Evolutionary conservation across 1,139 yeast genomes (phyloP), one percentile per base, ranked within the genome.

Genomic region (Geotrichum klebahnii): DNA sequence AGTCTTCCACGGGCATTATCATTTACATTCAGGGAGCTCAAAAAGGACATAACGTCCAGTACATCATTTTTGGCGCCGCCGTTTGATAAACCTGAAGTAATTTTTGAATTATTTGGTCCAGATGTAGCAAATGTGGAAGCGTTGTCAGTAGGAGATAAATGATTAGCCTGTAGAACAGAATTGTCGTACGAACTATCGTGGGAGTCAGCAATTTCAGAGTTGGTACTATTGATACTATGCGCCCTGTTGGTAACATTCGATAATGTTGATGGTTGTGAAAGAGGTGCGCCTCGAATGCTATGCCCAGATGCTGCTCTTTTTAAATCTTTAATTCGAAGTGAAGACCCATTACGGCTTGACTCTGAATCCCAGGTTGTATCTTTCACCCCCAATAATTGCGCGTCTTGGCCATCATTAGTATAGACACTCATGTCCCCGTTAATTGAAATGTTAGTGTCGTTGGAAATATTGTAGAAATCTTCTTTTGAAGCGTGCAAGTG

Each of bases 291-390:
- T n/a, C 50, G 44, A 12, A 39, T 33, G 34, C 23, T 26, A 3
- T 23, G 24, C n/a, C 50, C 50, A 5, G 50, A 45, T 3, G 48
- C 48, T 17, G 43, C 48, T n/a, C 32, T 29, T 26, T 45, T 45
- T n/a, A 45, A 20, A 17, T 45, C 48, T 17, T 45, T n/a, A 6
- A 45, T 38, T 5, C 48, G 28, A 1, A 23, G 35, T 16, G 47
- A 42, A 37, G 35, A 42, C n/a, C n/a, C n/a, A 16, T 42, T 40
- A 9, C 47, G 37, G 17, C 47, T n/a, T n/a, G n/a, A n/a, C n/a
- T n/a, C n/a, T n/a, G n/a, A n/a, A n/a, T n/a, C n/a, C n/a, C n/a
- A n/a, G n/a, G n/a, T n/a, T n/a, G n/a, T n/a, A n/a, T n/a, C n/a
- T n/a, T n/a, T n/a, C n/a, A n/a, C n/a, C n/a, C n/a, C n/a, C n/a